Evolutionary conservation across 495 filamentous ascomycete species (phyloP).

Genomic region (Letharia lupina): DNA sequence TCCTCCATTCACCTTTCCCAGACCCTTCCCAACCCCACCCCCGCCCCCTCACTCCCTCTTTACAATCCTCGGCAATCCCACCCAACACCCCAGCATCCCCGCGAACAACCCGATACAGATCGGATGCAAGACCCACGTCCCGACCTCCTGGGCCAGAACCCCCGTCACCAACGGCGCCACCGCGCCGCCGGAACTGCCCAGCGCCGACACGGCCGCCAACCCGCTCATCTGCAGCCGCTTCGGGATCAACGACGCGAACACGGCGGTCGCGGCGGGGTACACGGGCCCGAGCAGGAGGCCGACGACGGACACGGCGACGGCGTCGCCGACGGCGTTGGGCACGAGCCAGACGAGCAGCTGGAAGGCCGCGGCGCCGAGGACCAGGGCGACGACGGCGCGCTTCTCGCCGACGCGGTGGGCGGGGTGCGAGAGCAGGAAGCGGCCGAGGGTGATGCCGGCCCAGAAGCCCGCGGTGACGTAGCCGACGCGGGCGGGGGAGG

Average conservation of each 20-base stretch:
- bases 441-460: slow-evolving; percentile 62
- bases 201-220: slow-evolving; percentile 60
- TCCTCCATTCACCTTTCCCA: no score
- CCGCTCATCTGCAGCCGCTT: slow-evolving; percentile 56
- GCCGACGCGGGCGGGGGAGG: slow-evolving; percentile 57
- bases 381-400: slow-evolving; percentile 51
- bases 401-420: slow-evolving; percentile 62
- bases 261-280: slow-evolving; percentile 60
- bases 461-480: slow-evolving; percentile 81
- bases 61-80: slow-evolving; percentile 41
- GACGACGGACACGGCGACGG: slow-evolving; percentile 61
- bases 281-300: slow-evolving; percentile 73
- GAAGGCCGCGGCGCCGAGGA: slow-evolving; percentile 51
- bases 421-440: slow-evolving; percentile 56
- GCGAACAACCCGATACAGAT: slow-evolving; percentile 58
- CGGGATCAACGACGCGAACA: slow-evolving; percentile 56
- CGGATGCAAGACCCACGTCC: slow-evolving; percentile 70
- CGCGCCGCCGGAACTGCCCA: slow-evolving; percentile 68
- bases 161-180: slow-evolving; percentile 69
- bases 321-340: slow-evolving; percentile 61
- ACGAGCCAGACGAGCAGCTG: slow-evolving; percentile 69
- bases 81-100: slow-evolving; percentile 63
- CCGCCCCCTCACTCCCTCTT: slow-evolving; percentile 39
- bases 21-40: background rate
- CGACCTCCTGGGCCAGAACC: slow-evolving; percentile 56